Evolutionary conservation across 192 early-diverging fungal genomes (phyloP), one percentile per base, ranked within the genome.

Genomic region (Entomortierella lignicola): DNA sequence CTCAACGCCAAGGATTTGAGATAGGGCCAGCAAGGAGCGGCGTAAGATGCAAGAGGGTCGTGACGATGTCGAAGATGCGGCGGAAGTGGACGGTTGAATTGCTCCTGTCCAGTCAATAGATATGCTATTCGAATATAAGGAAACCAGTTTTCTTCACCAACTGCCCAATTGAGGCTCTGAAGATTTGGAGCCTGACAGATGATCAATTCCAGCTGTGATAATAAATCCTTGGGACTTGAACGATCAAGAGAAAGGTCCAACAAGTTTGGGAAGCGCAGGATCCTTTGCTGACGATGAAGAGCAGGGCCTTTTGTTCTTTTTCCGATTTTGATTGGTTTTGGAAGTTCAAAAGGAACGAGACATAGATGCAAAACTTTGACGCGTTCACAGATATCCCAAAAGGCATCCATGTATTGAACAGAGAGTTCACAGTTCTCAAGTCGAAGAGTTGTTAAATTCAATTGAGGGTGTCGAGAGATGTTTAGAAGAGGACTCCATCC

Each of bases 341-440:
- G 44, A 2, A 47, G 20, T 47, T 47, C 44, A 47, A 47, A 47
- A 47, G 44, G 13, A 6, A 60, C 58, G 12, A 23, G 11, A 1
- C 5, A 2, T 18, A 57, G 27, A 17, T 57, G 31, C 8, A 57
- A 30, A 3, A 57, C 32, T 34, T 57, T 11, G 31, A 57, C 17
- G 12, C 32, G 27, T 21, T 57, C 55, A 17, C 55, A 57, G 30
- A 57, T 34, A 17, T 10, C 18, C 55, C 55, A 57, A 29, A 57
- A 57, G 15, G 55, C 29, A 1, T 18, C 13, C 1, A 57, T 10
- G 32, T 57, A 30, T 31, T 4, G 30, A 12, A 1, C 1, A 20
- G 55, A 31, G 4, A 57, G 13, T 11, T 3, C 13, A 37, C 15
- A 15, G 5, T 20, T 29, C 10, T 31, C 29, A 18, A 57, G 29